Base-by-base conservation (phyloP, 164 flowering plant species). In the Brasenia schreberi region DNA sequence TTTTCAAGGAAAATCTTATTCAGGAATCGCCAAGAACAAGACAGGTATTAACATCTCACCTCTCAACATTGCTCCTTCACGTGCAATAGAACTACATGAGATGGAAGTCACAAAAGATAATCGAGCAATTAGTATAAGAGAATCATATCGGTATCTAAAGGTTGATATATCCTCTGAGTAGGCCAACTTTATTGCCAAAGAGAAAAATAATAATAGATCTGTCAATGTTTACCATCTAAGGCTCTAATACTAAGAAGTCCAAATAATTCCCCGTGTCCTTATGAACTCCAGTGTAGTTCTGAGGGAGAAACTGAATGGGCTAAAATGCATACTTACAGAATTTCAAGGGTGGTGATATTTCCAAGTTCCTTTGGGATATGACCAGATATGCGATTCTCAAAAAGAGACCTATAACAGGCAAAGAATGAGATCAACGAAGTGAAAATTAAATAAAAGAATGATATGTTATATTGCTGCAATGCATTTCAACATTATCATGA, bases 301-400 rank as follows among this genome's bases (percentile, higher is more conserved):
- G 27, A 56, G 27, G 27, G 27, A 23, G 27, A 23, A 23, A 23
- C 27, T 23, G 27, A 23, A 23, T 23, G 27, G 27, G 27, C 27
- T 23, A 45, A 45, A 45, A 45, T 45, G 53, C 11, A n/a, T 53
- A 66, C 62, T n/a, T 66, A 74, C 77, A 74, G 44, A 18, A 65
- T 64, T 44, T 43, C 69, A 1, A 74, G 67, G 0, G 77, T 74
- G 44, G 18, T 5, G 45, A 74, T 71, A 44, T 63, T 42, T 12
- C 77, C 74, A 42, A 74, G 43, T 56, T 68, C 71, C 43, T 33
- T 59, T 10, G 77, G 77, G 33, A 74, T 74, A 3, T 42, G 4
- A 65, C 74, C 97, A 69, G 64, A 77, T 5, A 87, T 53, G 18
- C 82, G 84, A 75, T 91, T 91, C 64, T 85, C 97, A 60, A 86